A percentile compares a stretch with the other conserved stretches of the same genome.
Evolutionary conservation across 108 stramenopile genomes (phyloP).

Genomic region (Discostella stelligeroides): DNA sequence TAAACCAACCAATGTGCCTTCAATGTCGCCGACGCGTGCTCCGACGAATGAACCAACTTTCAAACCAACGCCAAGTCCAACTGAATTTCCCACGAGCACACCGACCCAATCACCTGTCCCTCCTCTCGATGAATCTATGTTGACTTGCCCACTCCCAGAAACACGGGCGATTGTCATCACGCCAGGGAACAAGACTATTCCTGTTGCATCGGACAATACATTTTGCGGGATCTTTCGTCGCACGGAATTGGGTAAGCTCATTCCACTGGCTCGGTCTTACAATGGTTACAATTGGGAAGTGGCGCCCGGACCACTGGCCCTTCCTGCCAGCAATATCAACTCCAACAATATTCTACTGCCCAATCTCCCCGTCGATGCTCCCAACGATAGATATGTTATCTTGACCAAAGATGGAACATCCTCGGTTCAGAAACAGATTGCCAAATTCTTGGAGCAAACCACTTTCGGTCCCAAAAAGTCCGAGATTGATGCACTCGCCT

Average conservation of each 20-base stretch:
- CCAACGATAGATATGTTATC: constrained; percentile 27
- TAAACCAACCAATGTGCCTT: too few relatives aligned
- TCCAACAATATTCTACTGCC: not conserved
- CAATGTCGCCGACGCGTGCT: too few relatives aligned
- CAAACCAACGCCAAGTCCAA: too few relatives aligned
- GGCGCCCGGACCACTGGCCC: constrained; percentile 44
- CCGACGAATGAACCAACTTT: too few relatives aligned
- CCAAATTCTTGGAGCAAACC: constrained; percentile 60
- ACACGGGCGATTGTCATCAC: not conserved
- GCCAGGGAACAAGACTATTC: constrained; percentile 4
- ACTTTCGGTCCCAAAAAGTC: constrained; percentile 55
- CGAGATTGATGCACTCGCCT: constrained; percentile 40
- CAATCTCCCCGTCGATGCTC: constrained; percentile 5
- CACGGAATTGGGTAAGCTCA: constrained; percentile 16
- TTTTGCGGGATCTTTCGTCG: constrained; percentile 38
- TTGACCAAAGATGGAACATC: constrained; percentile 19
- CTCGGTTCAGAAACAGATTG: constrained; percentile 32
- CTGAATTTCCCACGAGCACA: too few relatives aligned
- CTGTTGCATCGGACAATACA: constrained; percentile 7
- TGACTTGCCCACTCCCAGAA: constrained; percentile 12
- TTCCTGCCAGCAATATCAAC: not conserved
- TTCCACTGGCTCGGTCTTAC: constrained; percentile 72
- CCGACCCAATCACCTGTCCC: too few relatives aligned
- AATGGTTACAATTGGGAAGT: constrained; percentile 67
- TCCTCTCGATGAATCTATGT: too few relatives aligned